A percentile compares a stretch with the other conserved stretches of the same genome.
phyloP scores from a whole-genome alignment of 2,329 filamentous ascomycete species.

The Aspergillus aculeatinus region DNA sequence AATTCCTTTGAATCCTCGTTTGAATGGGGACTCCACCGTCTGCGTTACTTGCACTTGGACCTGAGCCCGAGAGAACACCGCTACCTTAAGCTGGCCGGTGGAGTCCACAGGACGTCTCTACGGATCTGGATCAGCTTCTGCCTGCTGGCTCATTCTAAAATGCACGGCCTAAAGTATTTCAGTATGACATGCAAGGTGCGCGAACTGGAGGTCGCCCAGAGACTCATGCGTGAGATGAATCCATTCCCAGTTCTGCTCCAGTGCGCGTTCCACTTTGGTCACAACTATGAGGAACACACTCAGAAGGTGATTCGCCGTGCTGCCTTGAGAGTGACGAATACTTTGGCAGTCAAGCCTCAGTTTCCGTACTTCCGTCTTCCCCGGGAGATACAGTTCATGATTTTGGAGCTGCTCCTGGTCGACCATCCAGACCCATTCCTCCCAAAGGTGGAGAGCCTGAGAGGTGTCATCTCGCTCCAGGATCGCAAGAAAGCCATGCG shows the following conservation, averaged over 20 bases:
- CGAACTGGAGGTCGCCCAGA: slow-evolving; percentile 18
- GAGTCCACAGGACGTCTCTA: slow-evolving; percentile 16
- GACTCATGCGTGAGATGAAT: slow-evolving; percentile 19
- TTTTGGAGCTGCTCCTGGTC: slow-evolving; percentile 21
- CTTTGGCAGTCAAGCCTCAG: slow-evolving; percentile 4
- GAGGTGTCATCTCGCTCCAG: slow-evolving; percentile 16
- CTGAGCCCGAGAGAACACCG: slow-evolving; percentile 21
- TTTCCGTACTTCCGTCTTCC: slow-evolving; percentile 27
- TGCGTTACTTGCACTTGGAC: slow-evolving; percentile 23
- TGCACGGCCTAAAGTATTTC: slow-evolving; percentile 22
- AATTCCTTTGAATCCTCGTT: slow-evolving; percentile 12
- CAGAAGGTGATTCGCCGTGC: slow-evolving; percentile 16
- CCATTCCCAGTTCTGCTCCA: slow-evolving; percentile 22
- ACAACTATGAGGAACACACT: slow-evolving; percentile 15
- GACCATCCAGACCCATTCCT: slow-evolving; percentile 17
- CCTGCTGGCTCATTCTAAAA: slow-evolving; percentile 4
- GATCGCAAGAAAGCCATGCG: slow-evolving; percentile 15
- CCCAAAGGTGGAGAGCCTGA: slow-evolving; percentile 1
- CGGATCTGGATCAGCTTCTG: slow-evolving; percentile 25
- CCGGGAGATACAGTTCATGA: slow-evolving; percentile 28
- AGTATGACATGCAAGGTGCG: slow-evolving; percentile 26
- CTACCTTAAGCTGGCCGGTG: slow-evolving; percentile 15
- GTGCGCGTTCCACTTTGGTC: slow-evolving; percentile 24
- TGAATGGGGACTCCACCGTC: slow-evolving; percentile 14
- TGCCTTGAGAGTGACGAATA: slow-evolving; percentile 19